phyloP scores from a whole-genome alignment of 768 basidiomycete species.

The Boletus insuetus region DNA sequence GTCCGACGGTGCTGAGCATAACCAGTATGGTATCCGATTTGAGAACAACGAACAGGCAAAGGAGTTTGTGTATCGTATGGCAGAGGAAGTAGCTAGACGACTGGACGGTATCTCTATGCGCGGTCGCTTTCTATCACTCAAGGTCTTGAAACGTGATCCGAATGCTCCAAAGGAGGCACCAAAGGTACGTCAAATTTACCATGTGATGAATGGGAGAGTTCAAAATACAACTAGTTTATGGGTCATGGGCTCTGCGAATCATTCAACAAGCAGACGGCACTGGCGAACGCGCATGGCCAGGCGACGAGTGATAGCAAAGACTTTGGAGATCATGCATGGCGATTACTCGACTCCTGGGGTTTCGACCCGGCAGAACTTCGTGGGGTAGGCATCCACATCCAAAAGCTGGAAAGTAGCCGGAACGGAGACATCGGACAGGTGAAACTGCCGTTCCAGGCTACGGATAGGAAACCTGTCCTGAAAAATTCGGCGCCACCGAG shows the following conservation, averaged over 20 bases:
- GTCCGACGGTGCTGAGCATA: neutral
- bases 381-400: constrained; percentile 88
- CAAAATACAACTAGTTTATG: constrained; percentile 58
- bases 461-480: constrained; percentile 1
- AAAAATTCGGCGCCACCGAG: constrained; percentile 1
- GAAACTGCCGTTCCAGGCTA: constrained; percentile 53
- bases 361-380: constrained; percentile 87
- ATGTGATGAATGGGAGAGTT: neutral
- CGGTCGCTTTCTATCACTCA: constrained; percentile 77
- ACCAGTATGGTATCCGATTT: constrained; percentile 93
- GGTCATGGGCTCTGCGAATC: constrained; percentile 86
- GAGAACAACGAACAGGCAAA: constrained; percentile 79
- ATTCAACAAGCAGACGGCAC: constrained; percentile 69
- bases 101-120: constrained; percentile 65
- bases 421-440: constrained; percentile 52
- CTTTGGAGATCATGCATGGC: constrained; percentile 77
- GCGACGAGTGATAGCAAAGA: constrained; percentile 71
- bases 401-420: constrained; percentile 69
- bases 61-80: constrained; percentile 72
- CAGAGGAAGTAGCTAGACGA: constrained; percentile 70
- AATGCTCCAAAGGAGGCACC: constrained; percentile 85
- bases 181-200: constrained; percentile 53
- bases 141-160: constrained; percentile 85
- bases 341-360: constrained; percentile 64
- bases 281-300: constrained; percentile 57